Evolutionary conservation across 1,139 yeast species (phyloP), one percentile per base, ranked within the genome.

Genomic region (Arxiozyma slooffiae): DNA sequence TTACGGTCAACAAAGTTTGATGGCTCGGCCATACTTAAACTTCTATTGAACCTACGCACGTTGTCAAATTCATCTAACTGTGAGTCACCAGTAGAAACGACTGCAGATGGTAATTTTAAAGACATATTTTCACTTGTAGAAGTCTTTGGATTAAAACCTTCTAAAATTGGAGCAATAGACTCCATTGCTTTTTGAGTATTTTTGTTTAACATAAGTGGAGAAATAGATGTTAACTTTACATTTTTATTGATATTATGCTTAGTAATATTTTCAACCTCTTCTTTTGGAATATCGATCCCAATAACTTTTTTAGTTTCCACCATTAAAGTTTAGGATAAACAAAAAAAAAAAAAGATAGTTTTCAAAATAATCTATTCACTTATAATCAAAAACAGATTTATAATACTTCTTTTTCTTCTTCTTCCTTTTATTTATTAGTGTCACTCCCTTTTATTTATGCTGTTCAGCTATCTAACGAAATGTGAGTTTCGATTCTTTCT

Each of bases 131-230:
- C 87, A 56, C 81, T 77, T 4, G 82, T 77, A 1, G 83, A 79
- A 0, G 89, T 78, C 62, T 82, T 84, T 4, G 94, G 94, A 9
- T 80, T 75, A 65, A 82, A 85, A 0, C 78, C 73, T 63, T 83
- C 85, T 46, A 85, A 67, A 67, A 84, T 83, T 2, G 94, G 92
- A 0, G 92, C 92, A 39, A 85, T 79, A 0, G 87, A 78, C 2
- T 86, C 90, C 71, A 84, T 81, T 5, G 92, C 90, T 56, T 73
- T 78, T 57, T 72, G 72, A 34, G 68, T 65, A 37, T 63, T 67
- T 47, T 61, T 64, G 46, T 59, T 63, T 44, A 67, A 54, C 22
- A 56, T 63, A 48, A 67, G 51, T 4, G 72, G 71, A 2, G 71
- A 66, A 49, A 67, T 60, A 6, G 68, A 60, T 34, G 53, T 44